Evolutionary conservation across 805 yeast species (phyloP), one percentile per base, ranked within the genome.

Genomic region (Suhomyces vadensis): DNA sequence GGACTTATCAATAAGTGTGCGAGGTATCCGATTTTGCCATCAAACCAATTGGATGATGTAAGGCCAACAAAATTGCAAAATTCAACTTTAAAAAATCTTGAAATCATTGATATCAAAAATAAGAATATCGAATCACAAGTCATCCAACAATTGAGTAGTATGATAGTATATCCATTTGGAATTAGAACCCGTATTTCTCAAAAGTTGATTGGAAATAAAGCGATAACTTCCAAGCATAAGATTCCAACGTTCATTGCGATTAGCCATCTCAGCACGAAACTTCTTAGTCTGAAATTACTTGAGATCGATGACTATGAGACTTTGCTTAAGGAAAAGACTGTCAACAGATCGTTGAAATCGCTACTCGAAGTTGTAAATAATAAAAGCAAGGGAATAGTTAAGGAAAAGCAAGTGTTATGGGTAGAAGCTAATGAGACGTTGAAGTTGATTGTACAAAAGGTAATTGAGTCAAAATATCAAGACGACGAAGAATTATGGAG

Each of bases 1-100:
- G 67, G 66, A n/a, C 64, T 82, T 4, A 74, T 92, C 55, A 79
- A 79, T 53, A 71, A 81, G 11, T 80, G 89, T 45, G 79, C 86
- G 1, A 68, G 87, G 31, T 89, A 85, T 60, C 95, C 95, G 1
- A 73, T 85, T 9, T 67, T 88, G 27, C 85, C 89, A 6, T 79
- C 71, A 23, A 72, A 71, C 49, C 70, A 70, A 25, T 59, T 66
- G 3, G 96, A 89, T 57, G 66, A 71, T 31, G 55, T 20, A 16
- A 60, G 63, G 14, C 77, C 75, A 19, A 79, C 97, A 0, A 71
- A 74, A 7, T 64, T 92, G 35, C 98, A 91, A 56, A 49, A 55
- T 1, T 65, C 81, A 0, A 81, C 87, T 1, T 56, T 87, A 22
- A 67, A 67, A 0, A 77, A 77, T 31, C 56, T 91, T 19, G 56